Evolutionary conservation across 2,329 filamentous ascomycete species (phyloP), one percentile per base, ranked within the genome.

Genomic region (Massarina eburnea): DNA sequence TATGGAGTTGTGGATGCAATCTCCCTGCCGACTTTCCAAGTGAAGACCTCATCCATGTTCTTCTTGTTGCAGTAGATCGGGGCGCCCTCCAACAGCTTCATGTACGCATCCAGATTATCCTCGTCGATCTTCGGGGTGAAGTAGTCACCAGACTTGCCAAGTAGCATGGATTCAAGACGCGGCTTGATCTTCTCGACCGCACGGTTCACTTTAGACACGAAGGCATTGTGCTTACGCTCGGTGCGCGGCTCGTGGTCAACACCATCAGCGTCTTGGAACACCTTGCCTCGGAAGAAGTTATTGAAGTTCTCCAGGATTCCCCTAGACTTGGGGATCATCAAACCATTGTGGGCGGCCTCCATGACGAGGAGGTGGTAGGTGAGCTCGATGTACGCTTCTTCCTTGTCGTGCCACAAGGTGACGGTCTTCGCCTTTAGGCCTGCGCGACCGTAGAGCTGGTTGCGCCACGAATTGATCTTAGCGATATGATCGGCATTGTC

Each of bases 381-480:
- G 1, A 62, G 43, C 32, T 62, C 57, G 17, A 59, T 32, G 41
- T 45, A 62, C 1, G 48, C 39, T 12, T 56, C 52, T 34, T 62
- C 59, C 5, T 51, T 39, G 2, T 45, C 43, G 24, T 53, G 41
- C 55, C 54, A 62, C 21, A 52, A 37, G 8, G 27, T 41, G 7
- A 59, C 48, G 0, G 39, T 29, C 17, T 57, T 55, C 2, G 48
- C 39, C 35, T 54, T 55, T 6, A 58, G 39, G 9, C 59, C 59
- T 0, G 54, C 57, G 9, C 57, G 57, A 6, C 46, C 45, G 41
- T 56, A 62, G 30, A 62, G 52, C 15, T 60, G 59, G 38, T 55
- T 55, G 39, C 55, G 50, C 59, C 59, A 62, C 0, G 45, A 36
- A 37, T 62, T 62, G 47, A 62, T 57, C 41, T 55, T 55, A 17